phyloP scores from a whole-genome alignment of 441 rosid species.

The Mallotus repandus region DNA sequence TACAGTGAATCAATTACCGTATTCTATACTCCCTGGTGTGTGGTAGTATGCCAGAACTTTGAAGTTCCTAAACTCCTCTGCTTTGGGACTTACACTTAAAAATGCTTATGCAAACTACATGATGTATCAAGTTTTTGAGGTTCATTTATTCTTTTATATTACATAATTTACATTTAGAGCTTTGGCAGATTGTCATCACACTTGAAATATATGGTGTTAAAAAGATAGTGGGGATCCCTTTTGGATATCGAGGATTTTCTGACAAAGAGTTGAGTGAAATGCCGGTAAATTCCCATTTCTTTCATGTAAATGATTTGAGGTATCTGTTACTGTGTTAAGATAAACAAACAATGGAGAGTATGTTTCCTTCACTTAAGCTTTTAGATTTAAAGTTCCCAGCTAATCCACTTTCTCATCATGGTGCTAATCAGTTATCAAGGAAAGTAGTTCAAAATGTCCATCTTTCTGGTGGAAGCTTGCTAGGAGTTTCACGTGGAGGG shows the following conservation, averaged over 20 bases:
- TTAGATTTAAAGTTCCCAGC: background rate
- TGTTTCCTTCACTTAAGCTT: background rate
- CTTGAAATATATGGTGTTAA: conserved; percentile 98
- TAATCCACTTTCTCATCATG: conserved; percentile 15
- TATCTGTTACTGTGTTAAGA: background rate
- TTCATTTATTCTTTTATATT: conserved; percentile 11
- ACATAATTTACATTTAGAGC: conserved; percentile 14
- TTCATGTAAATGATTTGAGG: conserved; percentile 11
- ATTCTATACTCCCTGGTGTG: background rate
- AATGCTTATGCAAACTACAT: background rate
- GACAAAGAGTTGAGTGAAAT: conserved; percentile 72
- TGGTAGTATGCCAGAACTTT: conserved; percentile 12
- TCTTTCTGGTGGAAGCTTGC: conserved; percentile 96
- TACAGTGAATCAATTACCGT: conserved; percentile 3
- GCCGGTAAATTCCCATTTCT: conserved; percentile 46
- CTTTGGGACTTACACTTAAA: background rate
- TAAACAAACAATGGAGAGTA: background rate
- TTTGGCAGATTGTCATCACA: conserved; percentile 86
- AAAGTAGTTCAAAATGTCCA: conserved; percentile 93
- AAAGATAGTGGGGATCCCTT: conserved; percentile 91
- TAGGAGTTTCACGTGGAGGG: conserved; percentile 99
- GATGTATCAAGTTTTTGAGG: conserved; percentile 5
- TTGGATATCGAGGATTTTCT: conserved; percentile 87
- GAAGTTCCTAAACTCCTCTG: background rate
- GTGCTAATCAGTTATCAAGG: conserved; percentile 66